Base-by-base conservation (phyloP, 345 rosid genomes). In the Eucalyptus decipiens region DNA sequence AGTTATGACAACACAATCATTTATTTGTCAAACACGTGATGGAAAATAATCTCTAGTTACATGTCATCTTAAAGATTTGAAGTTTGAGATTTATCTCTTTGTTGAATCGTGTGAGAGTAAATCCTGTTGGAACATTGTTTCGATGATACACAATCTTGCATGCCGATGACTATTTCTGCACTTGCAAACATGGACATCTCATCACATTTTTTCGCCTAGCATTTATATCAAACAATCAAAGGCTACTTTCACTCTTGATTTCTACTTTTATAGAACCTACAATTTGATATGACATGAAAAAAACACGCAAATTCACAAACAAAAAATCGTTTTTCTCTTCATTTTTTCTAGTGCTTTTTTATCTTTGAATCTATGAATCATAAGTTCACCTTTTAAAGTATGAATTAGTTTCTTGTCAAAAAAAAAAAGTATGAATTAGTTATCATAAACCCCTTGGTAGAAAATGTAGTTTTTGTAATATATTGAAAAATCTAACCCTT, bases 161-260 rank as follows among this genome's bases (percentile, higher is more conserved):
- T 62, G 34, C 16, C 2, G 4, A 6, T 1, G 5, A 62, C 69
- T 62, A 13, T 28, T 62, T 62, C 4, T 12, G 4, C 16, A 62
- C 15, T 62, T 62, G 34, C 69, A 30, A 30, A n/a, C 37, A n/a
- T 65, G 76, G 76, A n/a, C 76, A 16, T 15, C 19, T 65, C 10
- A 14, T n/a, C 72, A 6, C 19, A 65, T 65, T 65, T 65, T n/a
- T n/a, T 65, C 0, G 6, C 37, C 32, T 15, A n/a, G 76, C 76
- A n/a, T 7, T 2, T 65, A 30, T 65, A n/a, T n/a, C 5, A 30
- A 65, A n/a, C 34, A n/a, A 65, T n/a, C 5, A 14, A n/a, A 65
- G 6, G 37, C 16, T 1, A 19, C 58, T 8, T 65, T 15, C 1
- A 2, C 69, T 60, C 1, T 60, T 0, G 0, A 28, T 28, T 60